Evolutionary conservation across 345 rosid genomes (phyloP), one percentile per base, ranked within the genome.

Genomic region (Pugionium cornutum): DNA sequence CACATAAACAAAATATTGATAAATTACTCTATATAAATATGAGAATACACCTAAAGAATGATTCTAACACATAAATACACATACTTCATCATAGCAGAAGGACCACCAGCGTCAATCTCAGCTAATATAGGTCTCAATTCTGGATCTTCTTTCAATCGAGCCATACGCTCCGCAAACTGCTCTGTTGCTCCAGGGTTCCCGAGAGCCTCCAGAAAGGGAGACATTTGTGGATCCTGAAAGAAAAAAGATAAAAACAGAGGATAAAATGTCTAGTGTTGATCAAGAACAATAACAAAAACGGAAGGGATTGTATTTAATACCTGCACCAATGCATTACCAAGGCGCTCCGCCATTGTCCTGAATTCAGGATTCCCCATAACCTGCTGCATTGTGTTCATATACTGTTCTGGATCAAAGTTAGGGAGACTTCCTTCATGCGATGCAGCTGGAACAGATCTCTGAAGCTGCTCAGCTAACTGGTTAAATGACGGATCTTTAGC

Each of bases 381-480:
- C 77, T 94, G 96, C 42, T 84, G 82, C 95, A 94, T 87, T 18
- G 99, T 94, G 9, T 76, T 44, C 70, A 80, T 72, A 66, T 94
- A 94, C 66, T 90, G 89, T 64, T 88, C 80, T 9, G 88, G 57
- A 45, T 94, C 92, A 63, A 94, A 88, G 68, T 84, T 82, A 28
- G 97, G 99, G 26, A 79, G 28, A 43, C 81, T 55, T 0, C 84
- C 92, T 41, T 86, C 97, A 4, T 34, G 61, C 0, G 83, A 7
- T 39, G 77, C 83, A 18, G 76, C 84, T 53, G 88, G 92, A 55
- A 88, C 83, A 31, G 89, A 85, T 72, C 81, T 78, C 76, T 86
- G 96, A n/a, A 90, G 87, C 77, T 90, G 99, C 81, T 90, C 97
- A 11, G 99, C 99, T 91, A 94, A 88, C 65, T 85, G 86, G 75